These are phyloP conservation scores for Coix lacrymajobi DNA, from an alignment of 176 grass and related monocot species.

Conservation along the genomic window DNA sequence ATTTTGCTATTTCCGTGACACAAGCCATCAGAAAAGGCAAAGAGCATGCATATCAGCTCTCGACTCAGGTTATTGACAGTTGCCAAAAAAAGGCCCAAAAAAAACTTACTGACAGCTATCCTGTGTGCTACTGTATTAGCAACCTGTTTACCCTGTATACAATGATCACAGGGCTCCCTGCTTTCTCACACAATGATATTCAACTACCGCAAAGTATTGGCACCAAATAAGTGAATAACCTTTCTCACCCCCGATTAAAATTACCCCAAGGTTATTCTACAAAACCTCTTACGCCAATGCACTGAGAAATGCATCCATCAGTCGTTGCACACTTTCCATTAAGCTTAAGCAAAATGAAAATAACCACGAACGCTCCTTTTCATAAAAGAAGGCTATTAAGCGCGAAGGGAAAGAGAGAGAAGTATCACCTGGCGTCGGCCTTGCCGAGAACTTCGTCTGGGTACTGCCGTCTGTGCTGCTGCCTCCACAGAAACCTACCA, in stretches of 20 bases:
- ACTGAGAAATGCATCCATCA: not conserved
- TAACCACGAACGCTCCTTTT: not conserved
- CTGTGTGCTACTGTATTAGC: not conserved
- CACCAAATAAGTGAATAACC: not conserved
- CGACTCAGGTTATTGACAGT: not conserved
- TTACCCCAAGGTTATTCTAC: not conserved
- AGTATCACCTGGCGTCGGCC: conserved; percentile 44
- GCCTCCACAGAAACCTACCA: conserved; percentile 82
- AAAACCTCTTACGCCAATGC: not conserved
- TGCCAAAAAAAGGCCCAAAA: no score
- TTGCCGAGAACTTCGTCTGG: conserved; percentile 77
- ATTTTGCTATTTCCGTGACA: not conserved
- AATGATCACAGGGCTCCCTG: not conserved
- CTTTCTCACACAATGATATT: not conserved
- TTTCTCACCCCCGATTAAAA: not conserved
- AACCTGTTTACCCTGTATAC: not conserved
- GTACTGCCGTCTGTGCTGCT: conserved; percentile 81
- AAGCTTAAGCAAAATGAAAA: not conserved
- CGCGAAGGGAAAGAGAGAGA: not conserved
- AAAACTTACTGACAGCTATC: not conserved
- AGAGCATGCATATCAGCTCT: not conserved
- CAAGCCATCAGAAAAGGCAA: not conserved
- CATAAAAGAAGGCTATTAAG: not conserved
- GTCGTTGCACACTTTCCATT: not conserved
- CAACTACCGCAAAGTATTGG: not conserved